A percentile compares a stretch with the other conserved stretches of the same genome.
These are phyloP conservation scores for Podaxis rugospora DNA, from an alignment of 768 basidiomycete species.

Conservation along the genomic window DNA sequence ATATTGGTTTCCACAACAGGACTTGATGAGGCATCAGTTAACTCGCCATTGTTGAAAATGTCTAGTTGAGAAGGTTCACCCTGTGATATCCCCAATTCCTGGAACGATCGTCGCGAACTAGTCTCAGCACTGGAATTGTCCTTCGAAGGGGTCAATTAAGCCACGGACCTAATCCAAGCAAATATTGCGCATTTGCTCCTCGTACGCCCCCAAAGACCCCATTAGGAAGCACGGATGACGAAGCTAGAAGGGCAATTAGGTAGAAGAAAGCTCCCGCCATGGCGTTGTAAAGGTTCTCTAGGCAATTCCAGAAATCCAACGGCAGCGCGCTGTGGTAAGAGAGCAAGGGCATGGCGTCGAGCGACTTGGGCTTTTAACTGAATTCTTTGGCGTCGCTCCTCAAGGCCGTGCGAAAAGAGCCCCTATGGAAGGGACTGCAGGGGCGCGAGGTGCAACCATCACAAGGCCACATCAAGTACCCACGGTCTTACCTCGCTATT, in stretches of 20 bases:
- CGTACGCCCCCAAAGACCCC: conserved; percentile 24
- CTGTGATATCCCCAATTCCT: conserved; percentile 75
- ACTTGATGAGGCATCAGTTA: conserved; percentile 24
- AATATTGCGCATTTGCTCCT: conserved; percentile 39
- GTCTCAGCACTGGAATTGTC: conserved; percentile 1
- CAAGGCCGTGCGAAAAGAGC: not conserved
- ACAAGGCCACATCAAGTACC: conserved; percentile 2
- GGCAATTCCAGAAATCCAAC: conserved; percentile 32
- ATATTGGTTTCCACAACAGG: conserved; percentile 82
- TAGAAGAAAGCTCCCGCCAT: conserved; percentile 38
- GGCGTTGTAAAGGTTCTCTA: conserved; percentile 30
- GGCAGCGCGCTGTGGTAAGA: conserved; percentile 30
- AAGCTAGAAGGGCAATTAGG: conserved; percentile 38
- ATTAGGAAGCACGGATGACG: conserved; percentile 25
- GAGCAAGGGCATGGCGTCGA: conserved; percentile 28
- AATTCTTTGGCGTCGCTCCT: not conserved
- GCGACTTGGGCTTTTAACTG: not conserved
- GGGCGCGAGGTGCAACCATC: not conserved
- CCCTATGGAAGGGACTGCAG: not conserved
- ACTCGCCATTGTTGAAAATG: not conserved
- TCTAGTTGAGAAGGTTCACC: conserved; percentile 32
- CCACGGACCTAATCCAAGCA: conserved; percentile 54
- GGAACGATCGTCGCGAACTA: not conserved
- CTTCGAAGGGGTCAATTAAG: not conserved
- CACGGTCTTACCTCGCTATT: conserved; percentile 5